phyloP scores from a whole-genome alignment of 2,329 filamentous ascomycete genomes.

The Volutella citrinella region DNA sequence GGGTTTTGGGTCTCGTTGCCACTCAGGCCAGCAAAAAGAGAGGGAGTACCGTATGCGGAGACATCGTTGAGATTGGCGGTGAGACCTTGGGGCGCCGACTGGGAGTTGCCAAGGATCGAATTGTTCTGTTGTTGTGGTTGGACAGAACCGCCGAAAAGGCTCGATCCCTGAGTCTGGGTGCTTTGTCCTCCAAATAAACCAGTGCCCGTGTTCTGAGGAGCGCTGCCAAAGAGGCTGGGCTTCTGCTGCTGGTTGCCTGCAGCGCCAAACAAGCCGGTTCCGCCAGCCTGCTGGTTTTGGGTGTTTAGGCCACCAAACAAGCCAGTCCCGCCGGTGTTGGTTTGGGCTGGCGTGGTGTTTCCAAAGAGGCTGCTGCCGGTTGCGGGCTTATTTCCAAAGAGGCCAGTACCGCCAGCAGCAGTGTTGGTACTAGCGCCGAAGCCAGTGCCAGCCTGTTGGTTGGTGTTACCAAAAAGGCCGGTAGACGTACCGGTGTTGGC shows the following conservation, averaged over 20 bases:
- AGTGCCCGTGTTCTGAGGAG: constrained; percentile 42
- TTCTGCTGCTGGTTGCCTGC: constrained; percentile 36
- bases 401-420: constrained; percentile 27
- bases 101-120: constrained; percentile 59
- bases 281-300: constrained; percentile 37
- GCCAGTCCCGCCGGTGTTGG: constrained; percentile 37
- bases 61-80: constrained; percentile 77
- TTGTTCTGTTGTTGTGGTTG: constrained; percentile 48
- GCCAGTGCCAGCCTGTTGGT: constrained; percentile 35
- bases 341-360: constrained; percentile 30
- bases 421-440: constrained; percentile 28
- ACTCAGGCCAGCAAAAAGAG: constrained; percentile 75
- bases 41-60: constrained; percentile 87
- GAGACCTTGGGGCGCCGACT: constrained; percentile 59
- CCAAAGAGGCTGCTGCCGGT: constrained; percentile 41
- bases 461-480: constrained; percentile 43
- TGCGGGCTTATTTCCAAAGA: constrained; percentile 39
- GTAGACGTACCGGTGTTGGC: constrained; percentile 16
- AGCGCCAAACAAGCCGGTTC: constrained; percentile 50
- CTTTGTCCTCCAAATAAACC: constrained; percentile 54
- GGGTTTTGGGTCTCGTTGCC: constrained; percentile 65
- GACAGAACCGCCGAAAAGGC: constrained; percentile 46
- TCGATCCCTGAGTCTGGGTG: constrained; percentile 41
- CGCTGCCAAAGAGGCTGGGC: constrained; percentile 50
- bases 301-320: constrained; percentile 41